Conservation (phyloP, 2,329 filamentous ascomycete genomes). For the Colletotrichum salicis region DNA sequence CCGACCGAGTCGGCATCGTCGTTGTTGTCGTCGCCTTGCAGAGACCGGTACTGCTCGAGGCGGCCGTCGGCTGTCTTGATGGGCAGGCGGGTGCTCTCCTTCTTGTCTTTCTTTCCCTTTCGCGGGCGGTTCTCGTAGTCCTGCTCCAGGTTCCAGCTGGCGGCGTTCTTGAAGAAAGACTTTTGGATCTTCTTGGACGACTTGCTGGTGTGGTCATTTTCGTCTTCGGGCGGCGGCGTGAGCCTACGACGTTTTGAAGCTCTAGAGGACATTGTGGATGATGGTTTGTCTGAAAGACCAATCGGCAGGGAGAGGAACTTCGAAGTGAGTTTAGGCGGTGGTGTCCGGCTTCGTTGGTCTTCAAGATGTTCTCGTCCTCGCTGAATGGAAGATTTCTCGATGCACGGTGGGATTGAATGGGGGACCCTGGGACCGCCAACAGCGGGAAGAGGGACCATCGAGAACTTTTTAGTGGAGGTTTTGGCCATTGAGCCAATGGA, state of each 20-base stretch:
- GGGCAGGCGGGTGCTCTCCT: conserved; percentile 80
- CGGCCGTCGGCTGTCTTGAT: conserved; percentile 86
- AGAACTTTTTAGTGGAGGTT: conserved; percentile 16
- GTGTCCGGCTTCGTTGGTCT: background rate
- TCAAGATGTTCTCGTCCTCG: background rate
- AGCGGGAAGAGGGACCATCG: conserved; percentile 31
- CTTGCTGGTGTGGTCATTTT: conserved; percentile 42
- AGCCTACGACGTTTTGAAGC: conserved; percentile 69
- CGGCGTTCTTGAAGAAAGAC: conserved; percentile 77
- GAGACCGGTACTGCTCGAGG: conserved; percentile 68
- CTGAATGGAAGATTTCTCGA: conserved; percentile 31
- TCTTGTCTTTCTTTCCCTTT: conserved; percentile 78
- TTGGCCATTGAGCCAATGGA: conserved; percentile 40
- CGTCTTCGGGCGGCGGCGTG: conserved; percentile 62
- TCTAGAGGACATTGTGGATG: conserved; percentile 55
- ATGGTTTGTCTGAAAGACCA: background rate
- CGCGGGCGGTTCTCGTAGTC: conserved; percentile 85
- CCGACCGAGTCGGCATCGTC: conserved; percentile 69
- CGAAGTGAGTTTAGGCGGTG: background rate
- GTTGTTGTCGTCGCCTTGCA: conserved; percentile 65
- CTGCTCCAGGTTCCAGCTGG: conserved; percentile 91
- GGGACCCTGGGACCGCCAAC: conserved; percentile 14
- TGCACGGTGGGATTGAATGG: conserved; percentile 13
- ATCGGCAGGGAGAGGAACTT: background rate
- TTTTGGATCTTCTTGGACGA: conserved; percentile 60